Base-by-base conservation (phyloP, 768 basidiomycete species). In the Rhodotorula toruloides region DNA sequence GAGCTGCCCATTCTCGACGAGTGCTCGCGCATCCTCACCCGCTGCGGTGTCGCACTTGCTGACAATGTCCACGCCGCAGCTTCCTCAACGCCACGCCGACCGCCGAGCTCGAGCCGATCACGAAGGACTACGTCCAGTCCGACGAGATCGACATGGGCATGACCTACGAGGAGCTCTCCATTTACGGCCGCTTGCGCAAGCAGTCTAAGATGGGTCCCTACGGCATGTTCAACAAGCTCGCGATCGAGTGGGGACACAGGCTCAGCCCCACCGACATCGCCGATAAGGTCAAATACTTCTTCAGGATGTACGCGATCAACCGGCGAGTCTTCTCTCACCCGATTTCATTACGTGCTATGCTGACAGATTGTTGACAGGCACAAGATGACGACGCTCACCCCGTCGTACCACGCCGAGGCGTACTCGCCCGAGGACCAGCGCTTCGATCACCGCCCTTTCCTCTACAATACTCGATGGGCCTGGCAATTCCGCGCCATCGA, bases 401-500 rank as follows among this genome's bases (percentile, higher is more conserved):
- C 92, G 2, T 83, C 90, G 3, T 96, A 96, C 74, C 92, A 96
- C 76, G 92, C 92, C 54, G 94, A 69, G 74, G 89, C 81, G 12
- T 56, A 54, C 37, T 63, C 34, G 40, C 46, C 54, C 0, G 68
- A 73, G 32, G 69, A 64, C 54, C 68, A 34, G 70, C 93, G 93
- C 90, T 75, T 92, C 75, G 96, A 99, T 76, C 78, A 98, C 39
- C 86, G 96, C 43, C 96, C 93, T 1, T 99, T 99, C 84, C 80
- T 99, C 54, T 98, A 98, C 78, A 90, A 91, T 4, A 86, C 91
- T 19, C 83, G 89, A 60, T 98, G 98, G 81, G 89, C 89, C 0
- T 97, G 90, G 87, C 96, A 99, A 76, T 99, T 96, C 79, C 86
- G 81, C 78, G 92, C 91, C 80, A 97, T 99, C 65, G 94, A 99